These are phyloP conservation scores for Microascus cirrosus DNA, from an alignment of 2,329 filamentous ascomycete species.

Conservation along the genomic window DNA sequence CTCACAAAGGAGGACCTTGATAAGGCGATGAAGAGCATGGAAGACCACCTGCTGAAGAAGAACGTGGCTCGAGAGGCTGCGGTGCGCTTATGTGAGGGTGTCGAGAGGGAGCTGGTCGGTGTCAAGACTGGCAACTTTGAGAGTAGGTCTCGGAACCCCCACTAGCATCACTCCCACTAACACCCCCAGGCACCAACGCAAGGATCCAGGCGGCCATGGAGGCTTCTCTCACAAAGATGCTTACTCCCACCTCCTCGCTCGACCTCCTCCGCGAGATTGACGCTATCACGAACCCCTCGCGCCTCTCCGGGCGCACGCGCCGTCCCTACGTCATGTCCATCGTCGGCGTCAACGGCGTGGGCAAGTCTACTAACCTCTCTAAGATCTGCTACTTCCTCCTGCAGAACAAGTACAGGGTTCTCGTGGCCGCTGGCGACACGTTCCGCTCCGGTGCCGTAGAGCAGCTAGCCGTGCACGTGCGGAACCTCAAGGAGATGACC, in stretches of 20 bases:
- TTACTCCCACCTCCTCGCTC: constrained; percentile 88
- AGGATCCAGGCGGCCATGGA: constrained; percentile 83
- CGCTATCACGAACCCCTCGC: constrained; percentile 56
- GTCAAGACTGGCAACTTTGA: constrained; percentile 90
- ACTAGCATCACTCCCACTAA: not conserved
- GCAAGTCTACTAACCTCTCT: constrained; percentile 93
- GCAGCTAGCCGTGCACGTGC: constrained; percentile 89
- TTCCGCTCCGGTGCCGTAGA: constrained; percentile 96
- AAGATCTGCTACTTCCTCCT: constrained; percentile 98
- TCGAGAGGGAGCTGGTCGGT: constrained; percentile 80
- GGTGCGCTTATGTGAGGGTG: constrained; percentile 78
- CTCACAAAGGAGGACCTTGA: constrained; percentile 81
- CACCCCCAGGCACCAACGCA: constrained; percentile 52
- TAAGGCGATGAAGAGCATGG: constrained; percentile 91
- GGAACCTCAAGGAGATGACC: constrained; percentile 82
- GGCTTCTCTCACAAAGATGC: constrained; percentile 83
- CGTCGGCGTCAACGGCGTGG: constrained; percentile 95
- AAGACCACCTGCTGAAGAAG: constrained; percentile 87
- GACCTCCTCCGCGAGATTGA: constrained; percentile 92
- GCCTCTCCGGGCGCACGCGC: constrained; percentile 47
- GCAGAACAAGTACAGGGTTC: constrained; percentile 91
- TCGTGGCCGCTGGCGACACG: constrained; percentile 90
- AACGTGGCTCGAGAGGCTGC: constrained; percentile 95
- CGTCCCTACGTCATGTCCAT: constrained; percentile 97
- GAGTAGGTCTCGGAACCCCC: constrained; percentile 26